These are phyloP conservation scores for Eucalyptus pauciflora DNA, from an alignment of 345 rosid genomes.

Conservation along the genomic window DNA sequence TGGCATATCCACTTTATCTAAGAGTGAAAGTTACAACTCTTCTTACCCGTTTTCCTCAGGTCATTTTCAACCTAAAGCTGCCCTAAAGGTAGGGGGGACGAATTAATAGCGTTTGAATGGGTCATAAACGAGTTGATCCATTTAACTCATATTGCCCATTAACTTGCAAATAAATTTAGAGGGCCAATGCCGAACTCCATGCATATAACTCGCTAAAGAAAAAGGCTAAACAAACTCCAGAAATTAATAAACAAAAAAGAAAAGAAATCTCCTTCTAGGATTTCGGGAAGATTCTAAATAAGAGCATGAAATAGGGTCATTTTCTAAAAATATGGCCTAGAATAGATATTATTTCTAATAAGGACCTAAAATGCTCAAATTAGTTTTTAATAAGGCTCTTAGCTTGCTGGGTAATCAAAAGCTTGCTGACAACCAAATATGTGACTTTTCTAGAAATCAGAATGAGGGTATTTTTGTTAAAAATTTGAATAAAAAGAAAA, in stretches of 20 bases:
- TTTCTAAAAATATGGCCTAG: no score
- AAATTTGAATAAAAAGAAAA: no score
- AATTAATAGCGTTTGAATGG: neutral
- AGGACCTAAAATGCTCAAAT: no score
- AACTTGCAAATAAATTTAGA: neutral
- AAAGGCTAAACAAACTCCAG: no score
- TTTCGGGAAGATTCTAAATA: no score
- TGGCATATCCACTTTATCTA: neutral
- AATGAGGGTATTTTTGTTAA: neutral
- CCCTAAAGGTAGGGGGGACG: neutral
- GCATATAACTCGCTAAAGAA: neutral
- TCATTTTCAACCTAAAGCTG: neutral
- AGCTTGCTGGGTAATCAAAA: no score
- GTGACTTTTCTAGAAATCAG: neutral
- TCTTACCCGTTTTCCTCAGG: neutral
- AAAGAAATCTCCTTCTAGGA: no score
- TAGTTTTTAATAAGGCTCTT: neutral
- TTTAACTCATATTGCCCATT: neutral
- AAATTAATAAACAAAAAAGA: no score
- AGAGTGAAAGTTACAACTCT: neutral
- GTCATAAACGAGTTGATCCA: neutral
- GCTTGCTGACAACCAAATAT: neutral
- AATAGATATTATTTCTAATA: no score
- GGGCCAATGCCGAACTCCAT: neutral
- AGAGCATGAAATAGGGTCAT: no score